Evolutionary conservation across 179 eudicot species (phyloP), one percentile per base, ranked within the genome.

Genomic region (Actinidia arguta): DNA sequence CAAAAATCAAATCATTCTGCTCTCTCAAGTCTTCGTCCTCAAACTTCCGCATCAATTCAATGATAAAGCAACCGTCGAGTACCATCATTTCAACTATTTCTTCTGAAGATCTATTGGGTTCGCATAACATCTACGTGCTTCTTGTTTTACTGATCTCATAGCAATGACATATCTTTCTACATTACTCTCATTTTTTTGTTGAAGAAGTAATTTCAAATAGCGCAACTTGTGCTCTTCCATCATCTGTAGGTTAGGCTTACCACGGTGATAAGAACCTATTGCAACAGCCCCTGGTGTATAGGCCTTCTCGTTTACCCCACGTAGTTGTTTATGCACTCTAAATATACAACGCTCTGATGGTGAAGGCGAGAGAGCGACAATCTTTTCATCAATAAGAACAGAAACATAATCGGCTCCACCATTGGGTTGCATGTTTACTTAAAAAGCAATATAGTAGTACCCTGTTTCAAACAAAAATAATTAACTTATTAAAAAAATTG

Each of bases 201-300:
- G 20, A 36, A 67, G 72, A 67, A 67, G 46, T 31, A 36, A 16
- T 31, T 67, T 18, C 16, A 67, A 36, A 39, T 36, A 67, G 9
- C 8, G 8, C 47, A 67, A 67, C 47, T 67, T 67, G 7, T 67
- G n/a, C 18, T 67, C 47, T 47, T 36, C 72, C 72, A 67, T 67
- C n/a, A 67, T 31, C 71, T 66, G 9, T 39, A 67, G 46, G 47
- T 13, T 14, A 8, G 14, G 1, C 36, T 67, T 67, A 36, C 8
- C 72, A 31, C 7, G 48, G 72, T 75, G 84, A 67, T 75, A 82
- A 50, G 84, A 80, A 54, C 84, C 80, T n/a, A 82, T 82, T 11
- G 80, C 63, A 24, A 82, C 24, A 17, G 76, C 13, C 13, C 36
- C 25, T 0, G 80, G 84, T n/a, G n/a, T n/a, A n/a, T n/a, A n/a